Evolutionary conservation across 495 filamentous ascomycete species (phyloP).

Genomic region (Penicillium argentinense): DNA sequence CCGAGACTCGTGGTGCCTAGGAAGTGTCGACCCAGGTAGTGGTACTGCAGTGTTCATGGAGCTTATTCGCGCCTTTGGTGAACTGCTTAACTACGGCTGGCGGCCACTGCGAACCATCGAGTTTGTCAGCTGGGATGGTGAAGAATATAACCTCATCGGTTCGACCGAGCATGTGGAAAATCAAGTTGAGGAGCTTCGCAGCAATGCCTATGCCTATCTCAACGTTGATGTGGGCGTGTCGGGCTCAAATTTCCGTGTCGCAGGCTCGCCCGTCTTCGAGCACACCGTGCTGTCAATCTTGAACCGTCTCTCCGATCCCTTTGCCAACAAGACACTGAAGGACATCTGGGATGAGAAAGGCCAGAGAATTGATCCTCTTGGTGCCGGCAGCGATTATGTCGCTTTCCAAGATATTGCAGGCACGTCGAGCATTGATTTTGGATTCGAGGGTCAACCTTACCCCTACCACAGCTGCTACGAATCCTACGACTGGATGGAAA

Average conservation of each 20-base stretch:
- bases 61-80: conserved; percentile 77
- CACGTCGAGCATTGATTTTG: conserved; percentile 82
- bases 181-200: conserved; percentile 54
- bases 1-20: conserved; percentile 90
- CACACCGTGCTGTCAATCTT: conserved; percentile 70
- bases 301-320: conserved; percentile 69
- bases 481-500: conserved; percentile 82
- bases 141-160: conserved; percentile 91
- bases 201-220: conserved; percentile 75
- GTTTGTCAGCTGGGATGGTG: conserved; percentile 93
- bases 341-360: conserved; percentile 71
- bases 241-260: conserved; percentile 70
- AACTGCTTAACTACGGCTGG: conserved; percentile 74
- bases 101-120: conserved; percentile 88
- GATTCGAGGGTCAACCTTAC: conserved; percentile 67
- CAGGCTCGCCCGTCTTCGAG: conserved; percentile 76
- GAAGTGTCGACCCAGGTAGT: conserved; percentile 79
- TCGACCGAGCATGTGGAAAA: conserved; percentile 93
- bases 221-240: conserved; percentile 88
- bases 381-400: conserved; percentile 83
- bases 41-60: conserved; percentile 92
- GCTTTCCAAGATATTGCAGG: conserved; percentile 95
- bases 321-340: conserved; percentile 68
- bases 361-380: conserved; percentile 61
- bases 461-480: conserved; percentile 88